Conservation (phyloP, 2,329 filamentous ascomycete genomes). For the Pseudopyricularia cyperi region DNA sequence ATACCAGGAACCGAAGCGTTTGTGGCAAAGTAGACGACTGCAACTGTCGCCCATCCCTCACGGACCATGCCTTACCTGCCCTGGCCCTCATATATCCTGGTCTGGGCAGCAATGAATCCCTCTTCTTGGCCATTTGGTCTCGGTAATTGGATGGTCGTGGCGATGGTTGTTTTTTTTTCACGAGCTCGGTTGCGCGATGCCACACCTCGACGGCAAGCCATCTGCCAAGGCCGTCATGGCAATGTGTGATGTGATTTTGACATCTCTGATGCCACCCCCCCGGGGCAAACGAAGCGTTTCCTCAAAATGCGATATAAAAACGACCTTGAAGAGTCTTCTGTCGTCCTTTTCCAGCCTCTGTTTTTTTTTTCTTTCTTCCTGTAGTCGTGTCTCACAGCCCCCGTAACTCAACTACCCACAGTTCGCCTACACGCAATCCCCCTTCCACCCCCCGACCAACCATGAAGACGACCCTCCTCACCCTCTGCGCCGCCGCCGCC, state of each 20-base stretch:
- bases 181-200: too few species aligned
- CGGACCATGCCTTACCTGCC: background rate
- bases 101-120: background rate
- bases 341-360: too few species aligned
- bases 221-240: background rate
- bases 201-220: background rate
- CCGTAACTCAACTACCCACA: constrained; percentile 9
- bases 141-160: background rate
- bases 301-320: background rate
- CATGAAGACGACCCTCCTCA: constrained; percentile 16
- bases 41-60: background rate
- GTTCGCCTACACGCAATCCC: background rate
- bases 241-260: background rate
- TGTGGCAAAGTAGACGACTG: background rate
- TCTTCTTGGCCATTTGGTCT: background rate
- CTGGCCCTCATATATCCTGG: background rate
- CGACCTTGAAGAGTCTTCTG: background rate
- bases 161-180: background rate
- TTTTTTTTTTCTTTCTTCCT: too few species aligned
- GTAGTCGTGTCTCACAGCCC: background rate
- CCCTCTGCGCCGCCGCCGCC: constrained; percentile 12
- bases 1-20: background rate
- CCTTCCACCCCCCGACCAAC: background rate
- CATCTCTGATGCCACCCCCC: background rate
- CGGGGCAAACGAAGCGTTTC: background rate